Conservation (phyloP, 148 eudicot species). For the Polygonum maritimum region DNA sequence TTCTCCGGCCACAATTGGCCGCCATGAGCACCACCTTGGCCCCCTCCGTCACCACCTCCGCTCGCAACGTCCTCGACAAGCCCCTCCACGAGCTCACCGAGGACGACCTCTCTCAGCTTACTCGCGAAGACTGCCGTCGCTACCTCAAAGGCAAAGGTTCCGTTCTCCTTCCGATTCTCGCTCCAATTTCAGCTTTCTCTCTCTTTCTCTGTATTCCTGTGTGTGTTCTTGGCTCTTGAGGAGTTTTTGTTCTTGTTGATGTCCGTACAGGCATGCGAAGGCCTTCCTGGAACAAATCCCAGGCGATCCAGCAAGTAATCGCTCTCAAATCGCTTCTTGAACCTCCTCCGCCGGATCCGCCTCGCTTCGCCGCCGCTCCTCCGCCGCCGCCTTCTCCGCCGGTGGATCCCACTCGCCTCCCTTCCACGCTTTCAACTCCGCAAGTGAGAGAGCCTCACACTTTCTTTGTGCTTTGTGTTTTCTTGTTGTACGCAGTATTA, state of each 20-base stretch:
- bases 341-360: slow-evolving; percentile 32
- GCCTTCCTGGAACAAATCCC: slow-evolving; percentile 98
- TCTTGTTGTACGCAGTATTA: background rate
- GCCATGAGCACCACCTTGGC: background rate
- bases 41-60: background rate
- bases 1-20: slow-evolving; percentile 4
- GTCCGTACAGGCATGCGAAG: slow-evolving; percentile 67
- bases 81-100: slow-evolving; percentile 77
- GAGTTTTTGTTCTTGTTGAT: background rate
- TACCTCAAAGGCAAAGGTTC: slow-evolving; percentile 92
- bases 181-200: background rate
- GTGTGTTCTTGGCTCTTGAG: background rate
- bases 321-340: slow-evolving; percentile 77
- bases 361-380: background rate
- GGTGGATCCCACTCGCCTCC: background rate
- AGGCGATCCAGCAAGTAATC: slow-evolving; percentile 96
- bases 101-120: slow-evolving; percentile 96
- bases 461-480: background rate
- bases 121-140: slow-evolving; percentile 97
- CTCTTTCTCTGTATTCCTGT: background rate
- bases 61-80: slow-evolving; percentile 24
- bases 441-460: background rate
- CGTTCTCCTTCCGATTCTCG: background rate
- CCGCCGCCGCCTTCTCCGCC: background rate
- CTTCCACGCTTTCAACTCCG: slow-evolving; percentile 8